These are phyloP conservation scores for Alnus glutinosa DNA, from an alignment of 306 rosid genomes.

Conservation along the genomic window DNA sequence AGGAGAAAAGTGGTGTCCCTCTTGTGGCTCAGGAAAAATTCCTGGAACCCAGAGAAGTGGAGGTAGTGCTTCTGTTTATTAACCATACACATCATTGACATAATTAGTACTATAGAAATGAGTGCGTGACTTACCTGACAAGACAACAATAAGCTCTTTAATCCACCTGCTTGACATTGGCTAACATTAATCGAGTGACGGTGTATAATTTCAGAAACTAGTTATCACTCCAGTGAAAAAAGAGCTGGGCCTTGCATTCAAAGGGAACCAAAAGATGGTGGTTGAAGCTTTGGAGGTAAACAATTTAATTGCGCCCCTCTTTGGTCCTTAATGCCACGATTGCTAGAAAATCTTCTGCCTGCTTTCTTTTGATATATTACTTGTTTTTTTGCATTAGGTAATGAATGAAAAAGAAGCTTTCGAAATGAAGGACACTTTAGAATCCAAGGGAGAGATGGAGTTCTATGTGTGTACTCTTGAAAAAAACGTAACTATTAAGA, in stretches of 20 bases:
- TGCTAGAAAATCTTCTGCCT: neutral
- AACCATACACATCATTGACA: neutral
- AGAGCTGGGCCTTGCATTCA: conserved; percentile 86
- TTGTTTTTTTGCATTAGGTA: conserved; percentile 49
- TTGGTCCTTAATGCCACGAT: conserved; percentile 7
- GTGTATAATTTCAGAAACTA: conserved; percentile 65
- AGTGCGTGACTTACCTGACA: conserved; percentile 4
- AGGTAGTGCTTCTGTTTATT: conserved; percentile 45
- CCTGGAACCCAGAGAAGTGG: conserved; percentile 91
- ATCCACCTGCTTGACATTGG: too few species aligned
- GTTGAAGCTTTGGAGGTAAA: conserved; percentile 94
- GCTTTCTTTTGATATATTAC: conserved; percentile 15
- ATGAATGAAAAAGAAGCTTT: conserved; percentile 88
- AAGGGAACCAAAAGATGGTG: conserved; percentile 76
- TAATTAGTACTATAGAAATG: conserved; percentile 17
- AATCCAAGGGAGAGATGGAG: conserved; percentile 70
- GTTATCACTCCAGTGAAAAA: conserved; percentile 78
- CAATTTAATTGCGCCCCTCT: conserved; percentile 12
- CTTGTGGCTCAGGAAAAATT: conserved; percentile 84
- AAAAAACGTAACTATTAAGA: conserved; percentile 55
- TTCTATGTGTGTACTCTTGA: conserved; percentile 74
- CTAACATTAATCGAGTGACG: conserved; percentile 30
- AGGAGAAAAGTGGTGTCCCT: conserved; percentile 84
- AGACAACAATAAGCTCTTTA: neutral
- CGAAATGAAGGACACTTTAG: conserved; percentile 71